Percentiles rank a stretch among this genome's conserved stretches.
These are phyloP conservation scores for Xylariaceae sp. DNA, from an alignment of 2,329 filamentous ascomycete genomes.

Conservation along the genomic window DNA sequence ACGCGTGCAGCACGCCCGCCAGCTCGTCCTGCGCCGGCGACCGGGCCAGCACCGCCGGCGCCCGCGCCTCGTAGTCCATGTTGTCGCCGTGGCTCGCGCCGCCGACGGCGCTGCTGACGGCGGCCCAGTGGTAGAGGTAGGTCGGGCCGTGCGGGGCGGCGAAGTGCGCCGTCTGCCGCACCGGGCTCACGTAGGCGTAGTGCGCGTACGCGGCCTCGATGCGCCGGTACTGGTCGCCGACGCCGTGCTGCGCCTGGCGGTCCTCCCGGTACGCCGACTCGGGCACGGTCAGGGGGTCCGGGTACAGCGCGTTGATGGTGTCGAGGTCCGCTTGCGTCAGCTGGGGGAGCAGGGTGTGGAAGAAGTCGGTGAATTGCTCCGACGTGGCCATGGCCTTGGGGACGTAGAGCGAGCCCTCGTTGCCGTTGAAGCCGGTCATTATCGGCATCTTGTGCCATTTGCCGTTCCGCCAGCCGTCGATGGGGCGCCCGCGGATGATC, in stretches of 20 bases:
- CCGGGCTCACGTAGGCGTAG: slow-evolving; percentile 50
- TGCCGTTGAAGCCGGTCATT: slow-evolving; percentile 38
- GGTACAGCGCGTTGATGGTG: slow-evolving; percentile 34
- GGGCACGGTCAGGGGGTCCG: slow-evolving; percentile 28
- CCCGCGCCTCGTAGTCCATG: slow-evolving; percentile 42
- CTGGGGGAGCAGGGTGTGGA: slow-evolving; percentile 33
- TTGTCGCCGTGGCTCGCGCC: slow-evolving; percentile 47
- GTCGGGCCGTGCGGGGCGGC: slow-evolving; percentile 36
- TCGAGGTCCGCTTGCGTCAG: slow-evolving; percentile 30
- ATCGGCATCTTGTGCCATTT: slow-evolving; percentile 31
- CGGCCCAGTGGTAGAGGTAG: slow-evolving; percentile 51
- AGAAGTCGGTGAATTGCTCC: slow-evolving; percentile 34
- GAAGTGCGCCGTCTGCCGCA: slow-evolving; percentile 43
- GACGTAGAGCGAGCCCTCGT: slow-evolving; percentile 40
- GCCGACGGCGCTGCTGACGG: slow-evolving; percentile 36
- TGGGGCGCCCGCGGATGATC: slow-evolving; percentile 22
- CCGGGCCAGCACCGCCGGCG: slow-evolving; percentile 27
- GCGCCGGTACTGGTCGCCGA: slow-evolving; percentile 50
- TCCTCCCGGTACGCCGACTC: slow-evolving; percentile 35
- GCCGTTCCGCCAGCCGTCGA: slow-evolving; percentile 21
- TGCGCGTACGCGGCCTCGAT: slow-evolving; percentile 51
- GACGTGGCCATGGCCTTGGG: slow-evolving; percentile 29
- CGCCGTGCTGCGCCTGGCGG: slow-evolving; percentile 19
- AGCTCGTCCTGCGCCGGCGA: slow-evolving; percentile 38
- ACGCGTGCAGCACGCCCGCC: slow-evolving; percentile 39